phyloP scores from a whole-genome alignment of 352 stramenopile species.

The Lagenidium giganteum region DNA sequence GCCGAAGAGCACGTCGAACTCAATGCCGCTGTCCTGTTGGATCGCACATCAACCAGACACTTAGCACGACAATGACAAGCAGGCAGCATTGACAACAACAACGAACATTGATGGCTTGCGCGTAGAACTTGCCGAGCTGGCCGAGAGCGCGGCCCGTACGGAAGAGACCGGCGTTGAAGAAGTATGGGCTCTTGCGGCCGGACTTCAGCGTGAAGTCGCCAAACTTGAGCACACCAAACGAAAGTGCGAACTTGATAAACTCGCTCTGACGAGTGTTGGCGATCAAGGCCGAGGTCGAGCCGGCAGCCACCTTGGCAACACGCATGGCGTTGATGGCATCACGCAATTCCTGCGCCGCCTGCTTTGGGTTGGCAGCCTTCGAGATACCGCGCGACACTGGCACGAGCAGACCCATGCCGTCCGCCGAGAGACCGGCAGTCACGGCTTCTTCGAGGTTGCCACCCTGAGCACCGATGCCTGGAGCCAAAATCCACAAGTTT shows the following conservation, averaged over 20 bases:
- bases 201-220: conserved; percentile 98
- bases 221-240: conserved; percentile 96
- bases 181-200: conserved; percentile 97
- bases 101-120: conserved; percentile 88
- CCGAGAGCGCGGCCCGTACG: conserved; percentile 90
- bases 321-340: conserved; percentile 93
- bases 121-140: conserved; percentile 94
- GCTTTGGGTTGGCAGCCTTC: conserved; percentile 82
- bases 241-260: conserved; percentile 97
- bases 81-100: background rate
- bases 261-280: conserved; percentile 70
- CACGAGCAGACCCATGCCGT: conserved; percentile 93
- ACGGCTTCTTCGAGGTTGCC: conserved; percentile 90
- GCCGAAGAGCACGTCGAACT: conserved; percentile 99
- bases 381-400: conserved; percentile 97
- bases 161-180: conserved; percentile 99
- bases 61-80: conserved; percentile 2
- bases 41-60: conserved; percentile 8
- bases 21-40: conserved; percentile 71
- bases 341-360: conserved; percentile 87
- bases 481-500: conserved; percentile 96
- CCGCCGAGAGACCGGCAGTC: conserved; percentile 59
- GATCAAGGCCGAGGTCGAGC: conserved; percentile 1
- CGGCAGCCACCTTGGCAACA: conserved; percentile 32
- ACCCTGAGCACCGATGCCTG: conserved; percentile 94